Evolutionary conservation across 331 rosid genomes (phyloP), one percentile per base, ranked within the genome.

Genomic region (Acacia concinna): DNA sequence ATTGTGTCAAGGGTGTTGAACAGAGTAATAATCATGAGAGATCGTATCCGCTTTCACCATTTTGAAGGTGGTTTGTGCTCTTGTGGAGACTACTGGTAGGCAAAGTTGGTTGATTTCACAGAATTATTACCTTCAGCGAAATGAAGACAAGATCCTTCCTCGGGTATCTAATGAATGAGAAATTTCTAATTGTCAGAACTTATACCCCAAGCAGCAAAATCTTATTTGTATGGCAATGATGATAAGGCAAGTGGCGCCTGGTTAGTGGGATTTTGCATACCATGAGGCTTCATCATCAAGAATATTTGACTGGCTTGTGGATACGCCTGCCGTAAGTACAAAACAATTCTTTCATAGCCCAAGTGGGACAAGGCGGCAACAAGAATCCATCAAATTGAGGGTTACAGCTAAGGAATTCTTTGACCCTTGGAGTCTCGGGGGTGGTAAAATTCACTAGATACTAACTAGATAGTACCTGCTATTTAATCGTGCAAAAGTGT

Each of bases 21-120:
- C 72, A 85, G 93, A 81, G 89, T 72, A 46, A 84, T 92, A 83
- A 83, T 87, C 72, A 89, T 90, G 80, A 90, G 94, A 80, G 97
- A 92, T 67, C 92, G 93, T 2, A 79, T 88, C 73, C 94, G 97
- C 52, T 92, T 92, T 81, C 97, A 92, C 74, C 86, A 74, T 79
- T 90, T 92, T 71, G 86, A 92, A 79, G 88, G 71, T 60, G 97
- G 94, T 11, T 41, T 78, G 47, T 91, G 97, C 79, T 90, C 94
- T 57, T 91, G 97, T 41, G 78, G 86, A 81, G 97, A 91, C 78
- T 81, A 86, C 80, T 92, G 97, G 97, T 92, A 84, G 51, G 70
- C 30, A 72, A 62, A 17, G 31, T 32, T 40, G 63, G 44, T 5
- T 80, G 47, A 28, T 69, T 71, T 54, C 31, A 23, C 18, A 21